Evolutionary conservation across 2,329 filamentous ascomycete genomes (phyloP).

Genomic region (Talaromyces funiculosus): DNA sequence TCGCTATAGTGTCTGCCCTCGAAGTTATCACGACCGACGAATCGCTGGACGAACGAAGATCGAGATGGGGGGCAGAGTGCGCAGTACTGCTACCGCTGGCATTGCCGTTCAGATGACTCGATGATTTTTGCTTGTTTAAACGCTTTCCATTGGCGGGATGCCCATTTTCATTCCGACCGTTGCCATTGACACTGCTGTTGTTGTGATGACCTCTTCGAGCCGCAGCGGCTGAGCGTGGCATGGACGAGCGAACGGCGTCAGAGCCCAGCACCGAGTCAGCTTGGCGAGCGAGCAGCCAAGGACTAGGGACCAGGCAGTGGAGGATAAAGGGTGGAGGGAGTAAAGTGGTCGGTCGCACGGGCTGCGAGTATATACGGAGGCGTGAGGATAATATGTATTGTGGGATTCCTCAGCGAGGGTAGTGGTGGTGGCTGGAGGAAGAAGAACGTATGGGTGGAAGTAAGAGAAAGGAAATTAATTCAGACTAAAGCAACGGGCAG

Average conservation of each 20-base stretch:
- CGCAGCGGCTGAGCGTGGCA: slow-evolving; percentile 46
- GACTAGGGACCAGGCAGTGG: slow-evolving; percentile 37
- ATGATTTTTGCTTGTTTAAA: slow-evolving; percentile 54
- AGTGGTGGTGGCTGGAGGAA: slow-evolving; percentile 15
- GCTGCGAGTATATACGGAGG: slow-evolving; percentile 2
- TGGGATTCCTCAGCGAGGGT: slow-evolving; percentile 12
- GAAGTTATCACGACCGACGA: slow-evolving; percentile 24
- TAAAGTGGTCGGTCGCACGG: background rate
- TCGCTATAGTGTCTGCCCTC: slow-evolving; percentile 22
- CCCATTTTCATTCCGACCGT: slow-evolving; percentile 80
- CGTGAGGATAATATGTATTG: slow-evolving; percentile 9
- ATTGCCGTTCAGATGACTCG: slow-evolving; percentile 50
- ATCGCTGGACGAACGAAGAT: slow-evolving; percentile 38
- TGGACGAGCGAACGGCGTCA: slow-evolving; percentile 38
- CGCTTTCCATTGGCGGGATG: slow-evolving; percentile 72
- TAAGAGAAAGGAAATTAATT: slow-evolving; percentile 10
- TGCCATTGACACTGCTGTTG: slow-evolving; percentile 52
- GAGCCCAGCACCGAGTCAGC: slow-evolving; percentile 41
- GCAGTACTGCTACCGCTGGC: slow-evolving; percentile 39
- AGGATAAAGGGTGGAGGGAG: background rate
- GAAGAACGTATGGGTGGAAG: slow-evolving; percentile 5
- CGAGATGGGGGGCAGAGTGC: slow-evolving; percentile 34
- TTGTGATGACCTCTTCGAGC: slow-evolving; percentile 55
- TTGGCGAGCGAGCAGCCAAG: slow-evolving; percentile 45
- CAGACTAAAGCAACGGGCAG: background rate